Evolutionary conservation across 1,284 basidiomycete genomes (phyloP), one percentile per base, ranked within the genome.

Genomic region (Melanopsichium pennsylvanicum): DNA sequence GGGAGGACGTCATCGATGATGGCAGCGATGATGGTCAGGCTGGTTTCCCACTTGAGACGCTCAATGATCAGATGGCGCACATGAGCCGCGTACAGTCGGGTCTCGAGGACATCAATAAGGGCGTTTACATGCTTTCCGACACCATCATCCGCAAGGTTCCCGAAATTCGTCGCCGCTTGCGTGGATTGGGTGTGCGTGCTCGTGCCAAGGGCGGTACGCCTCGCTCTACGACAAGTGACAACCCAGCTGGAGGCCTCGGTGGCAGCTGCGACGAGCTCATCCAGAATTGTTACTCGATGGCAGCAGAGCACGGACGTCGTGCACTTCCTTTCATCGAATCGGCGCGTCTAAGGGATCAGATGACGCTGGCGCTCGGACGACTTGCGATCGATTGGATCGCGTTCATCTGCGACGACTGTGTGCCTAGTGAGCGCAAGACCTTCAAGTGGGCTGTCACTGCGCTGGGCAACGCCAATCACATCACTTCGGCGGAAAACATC

Each of bases 381-480:
- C 72, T 80, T 12, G 68, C 79, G 6, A 78, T 81, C 48, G 76
- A 81, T 43, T 99, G 96, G 96, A 92, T 98, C 22, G 89, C 92
- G 22, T 98, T 99, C 84, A 96, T 98, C 66, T 97, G 93, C 82
- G 94, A 97, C 79, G 92, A 95, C 75, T 99, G 96, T 83, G 91
- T 97, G 74, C 92, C 93, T 2, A 91, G 92, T 37, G 95, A 98
- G 81, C 88, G 93, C 60, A 92, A 90, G 82, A 98, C 94, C 0
- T 99, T 99, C 86, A 90, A 92, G 79, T 98, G 95, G 93, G 95
- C 96, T 1, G 93, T 99, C 48, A 91, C 90, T 47, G 94, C 96
- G 4, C 87, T 99, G 16, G 93, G 97, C 78, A 97, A 96, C 78
- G 90, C 93, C 3, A 88, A 93, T 74, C 87, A 90, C 74, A 89